Conservation (phyloP, 2,329 filamentous ascomycete species). For the Fusarium sp. region DNA sequence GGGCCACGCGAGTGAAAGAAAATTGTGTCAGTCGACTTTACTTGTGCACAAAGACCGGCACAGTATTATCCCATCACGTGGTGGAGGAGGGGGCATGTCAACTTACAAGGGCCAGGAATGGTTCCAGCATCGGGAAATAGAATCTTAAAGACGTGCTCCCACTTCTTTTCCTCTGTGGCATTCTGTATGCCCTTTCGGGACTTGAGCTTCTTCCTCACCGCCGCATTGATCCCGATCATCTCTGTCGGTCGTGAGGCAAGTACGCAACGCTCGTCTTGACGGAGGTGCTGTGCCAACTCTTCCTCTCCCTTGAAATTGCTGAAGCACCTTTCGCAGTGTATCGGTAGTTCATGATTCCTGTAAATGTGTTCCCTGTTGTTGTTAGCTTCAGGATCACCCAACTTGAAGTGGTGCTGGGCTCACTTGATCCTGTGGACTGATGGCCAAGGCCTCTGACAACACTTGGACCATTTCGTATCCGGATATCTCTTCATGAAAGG, state of each 20-base stretch:
- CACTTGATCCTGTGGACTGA: slow-evolving; percentile 33
- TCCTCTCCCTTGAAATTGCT: slow-evolving; percentile 2
- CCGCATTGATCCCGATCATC: slow-evolving; percentile 16
- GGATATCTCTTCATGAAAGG: slow-evolving; percentile 34
- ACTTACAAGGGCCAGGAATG: slow-evolving; percentile 34
- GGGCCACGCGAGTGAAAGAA: not conserved
- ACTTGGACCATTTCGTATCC: not conserved
- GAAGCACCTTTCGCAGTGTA: slow-evolving; percentile 33
- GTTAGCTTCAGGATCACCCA: not conserved
- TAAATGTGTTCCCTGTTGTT: slow-evolving; percentile 33
- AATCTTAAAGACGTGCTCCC: slow-evolving; percentile 33
- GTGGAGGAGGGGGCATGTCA: fast-evolving
- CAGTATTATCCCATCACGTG: not conserved
- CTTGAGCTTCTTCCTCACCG: slow-evolving; percentile 11
- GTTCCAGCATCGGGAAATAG: slow-evolving; percentile 15
- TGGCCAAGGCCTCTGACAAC: slow-evolving; percentile 20
- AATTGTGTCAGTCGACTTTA: no score
- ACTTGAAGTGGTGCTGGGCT: not conserved
- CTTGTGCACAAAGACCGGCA: no score
- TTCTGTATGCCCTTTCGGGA: slow-evolving; percentile 22
- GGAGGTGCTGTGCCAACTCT: slow-evolving; percentile 18
- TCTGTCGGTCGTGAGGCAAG: not conserved
- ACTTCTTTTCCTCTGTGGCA: slow-evolving; percentile 16
- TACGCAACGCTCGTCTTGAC: slow-evolving; percentile 11
- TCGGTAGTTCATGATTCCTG: slow-evolving; percentile 10